Evolutionary conservation across 208 protist genomes (phyloP).

Genomic region (Leishmania guyanensis): DNA sequence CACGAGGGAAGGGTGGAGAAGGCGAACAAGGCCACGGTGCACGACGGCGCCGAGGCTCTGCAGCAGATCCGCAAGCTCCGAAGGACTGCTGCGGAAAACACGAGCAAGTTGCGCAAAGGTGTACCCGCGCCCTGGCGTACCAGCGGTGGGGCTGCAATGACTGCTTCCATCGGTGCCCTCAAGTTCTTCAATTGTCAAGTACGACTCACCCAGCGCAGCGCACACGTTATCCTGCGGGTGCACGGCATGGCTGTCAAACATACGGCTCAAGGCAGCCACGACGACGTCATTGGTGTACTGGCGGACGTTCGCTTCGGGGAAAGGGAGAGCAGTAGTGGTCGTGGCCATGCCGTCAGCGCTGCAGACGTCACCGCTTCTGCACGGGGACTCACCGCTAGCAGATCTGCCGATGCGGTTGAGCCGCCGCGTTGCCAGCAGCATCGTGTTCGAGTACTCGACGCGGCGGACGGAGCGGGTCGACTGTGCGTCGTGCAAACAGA

Average conservation of each 20-base stretch:
- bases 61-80: constrained; percentile 48
- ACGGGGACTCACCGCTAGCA: not conserved
- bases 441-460: constrained; percentile 83
- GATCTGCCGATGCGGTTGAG: constrained; percentile 12
- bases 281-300: constrained; percentile 34
- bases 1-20: constrained; percentile 49
- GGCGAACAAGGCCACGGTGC: constrained; percentile 47
- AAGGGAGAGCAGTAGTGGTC: not conserved
- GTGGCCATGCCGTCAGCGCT: not conserved
- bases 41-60: constrained; percentile 50
- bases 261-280: constrained; percentile 37
- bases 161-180: constrained; percentile 16
- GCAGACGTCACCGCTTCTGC: not conserved
- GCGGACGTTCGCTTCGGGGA: not conserved
- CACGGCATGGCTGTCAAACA: constrained; percentile 52
- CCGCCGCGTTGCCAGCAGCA: constrained; percentile 49
- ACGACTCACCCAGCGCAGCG: constrained; percentile 29
- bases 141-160: not conserved
- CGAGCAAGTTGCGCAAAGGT: constrained; percentile 60
- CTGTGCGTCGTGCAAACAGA: constrained; percentile 39
- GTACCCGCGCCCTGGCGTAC: constrained; percentile 6
- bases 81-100: constrained; percentile 41
- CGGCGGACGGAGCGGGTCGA: constrained; percentile 50
- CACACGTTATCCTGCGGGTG: constrained; percentile 37
- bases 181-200: constrained; percentile 55